Evolutionary conservation across 192 early-diverging fungal species (phyloP).

Genomic region (Lobulomyces angularis): DNA sequence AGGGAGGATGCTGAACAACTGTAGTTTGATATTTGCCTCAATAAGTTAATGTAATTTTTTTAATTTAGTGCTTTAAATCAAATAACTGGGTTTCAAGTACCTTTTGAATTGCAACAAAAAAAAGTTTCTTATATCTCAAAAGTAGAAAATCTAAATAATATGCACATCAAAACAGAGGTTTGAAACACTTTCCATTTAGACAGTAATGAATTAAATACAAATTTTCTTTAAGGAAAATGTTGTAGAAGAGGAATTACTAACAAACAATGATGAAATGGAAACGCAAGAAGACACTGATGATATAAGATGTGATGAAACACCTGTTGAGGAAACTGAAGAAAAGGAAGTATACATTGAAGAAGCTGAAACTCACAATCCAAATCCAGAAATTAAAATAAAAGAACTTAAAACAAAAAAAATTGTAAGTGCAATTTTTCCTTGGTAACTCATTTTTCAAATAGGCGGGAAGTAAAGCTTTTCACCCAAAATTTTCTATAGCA

Average conservation of each 20-base stretch:
- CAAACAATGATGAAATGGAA: slow-evolving; percentile 12
- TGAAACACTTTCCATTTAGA: too few species aligned
- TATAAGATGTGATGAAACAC: slow-evolving; percentile 9
- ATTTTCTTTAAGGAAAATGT: slow-evolving; percentile 7
- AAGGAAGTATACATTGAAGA: neutral
- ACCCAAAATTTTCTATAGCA: slow-evolving; percentile 7
- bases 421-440: neutral
- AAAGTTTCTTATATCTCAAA: too few species aligned
- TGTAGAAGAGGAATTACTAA: slow-evolving; percentile 12
- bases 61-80: slow-evolving; percentile 6
- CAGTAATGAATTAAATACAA: slow-evolving; percentile 10
- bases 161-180: too few species aligned
- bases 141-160: too few species aligned
- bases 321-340: slow-evolving; percentile 4
- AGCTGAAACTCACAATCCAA: slow-evolving; percentile 12
- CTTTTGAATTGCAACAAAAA: slow-evolving; percentile 2
- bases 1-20: too few species aligned
- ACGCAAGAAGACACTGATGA: slow-evolving; percentile 13
- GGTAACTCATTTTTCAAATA: neutral
- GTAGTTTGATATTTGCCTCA: slow-evolving; percentile 10
- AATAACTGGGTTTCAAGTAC: slow-evolving; percentile 9
- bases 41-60: slow-evolving; percentile 4
- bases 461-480: slow-evolving; percentile 1
- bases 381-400: slow-evolving; percentile 2
- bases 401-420: neutral